Evolutionary conservation across 2,329 filamentous ascomycete genomes (phyloP), one percentile per base, ranked within the genome.

Genomic region (Penicillium sp.): DNA sequence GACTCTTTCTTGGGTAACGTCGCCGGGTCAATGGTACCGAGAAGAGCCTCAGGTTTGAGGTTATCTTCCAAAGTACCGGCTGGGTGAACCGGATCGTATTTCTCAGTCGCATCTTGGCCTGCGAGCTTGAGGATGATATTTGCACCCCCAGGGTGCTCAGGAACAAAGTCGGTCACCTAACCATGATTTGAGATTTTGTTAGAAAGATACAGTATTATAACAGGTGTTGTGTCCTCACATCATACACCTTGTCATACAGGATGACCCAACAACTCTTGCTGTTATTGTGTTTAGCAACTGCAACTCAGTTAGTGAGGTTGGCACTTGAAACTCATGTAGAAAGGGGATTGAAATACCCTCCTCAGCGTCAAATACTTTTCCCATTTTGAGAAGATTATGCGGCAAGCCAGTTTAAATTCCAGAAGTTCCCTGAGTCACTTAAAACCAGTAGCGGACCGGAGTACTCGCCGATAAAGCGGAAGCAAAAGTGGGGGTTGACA

Each of bases 71-170:
- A 48, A 4, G 74, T 53, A 7, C 70, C 64, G 4, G 62, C 49
- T 29, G 67, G 58, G 51, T 75, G 73, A 6, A 74, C 68, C 1
- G 69, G 65, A 27, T 73, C 69, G 37, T 72, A 75, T 35, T 68
- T 69, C 2, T 63, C 61, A 0, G 72, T 75, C 5, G 70, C 71
- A 56, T 75, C 72, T 40, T 63, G 62, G 6, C 72, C 72, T 6
- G 71, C 73, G 26, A 63, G 65, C 22, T 63, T 64, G 27, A 75
- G 62, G 37, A 75, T 71, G 6, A 72, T 63, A 6, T 62, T 58
- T 4, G 66, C 55, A 6, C 73, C 73, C 3, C 73, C 73, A 1
- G 72, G 73, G n/a, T 74, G 72, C 4, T 40, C 23, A 12, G 22
- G 15, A 6, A 52, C 37, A 33, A 52, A 46, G 18, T 52, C 23